Evolutionary conservation across 805 yeast species (phyloP), one percentile per base, ranked within the genome.

Genomic region (Saccharomycopsis lassenensis): DNA sequence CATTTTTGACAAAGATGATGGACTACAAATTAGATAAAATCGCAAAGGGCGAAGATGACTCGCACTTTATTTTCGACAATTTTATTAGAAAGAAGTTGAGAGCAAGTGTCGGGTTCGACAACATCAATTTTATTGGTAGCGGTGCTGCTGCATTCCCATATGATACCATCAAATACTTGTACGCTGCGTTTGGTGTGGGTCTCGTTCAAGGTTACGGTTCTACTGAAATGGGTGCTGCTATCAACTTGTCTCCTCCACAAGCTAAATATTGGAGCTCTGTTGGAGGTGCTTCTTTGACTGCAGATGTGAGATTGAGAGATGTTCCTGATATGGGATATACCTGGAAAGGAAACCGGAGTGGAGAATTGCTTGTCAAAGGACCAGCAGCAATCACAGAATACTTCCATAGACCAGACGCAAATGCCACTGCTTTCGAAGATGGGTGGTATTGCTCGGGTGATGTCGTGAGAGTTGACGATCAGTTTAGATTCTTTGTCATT

Each of bases 361-460:
- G 84, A 36, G 86, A 77, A 48, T 49, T 77, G 22, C 61, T 71
- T 48, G 48, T 77, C 27, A 59, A 83, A 32, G 85, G 86, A 4
- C 76, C 81, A 0, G 80, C 73, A 49, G 56, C 75, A 30, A 74
- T 77, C 52, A 37, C 48, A 8, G 66, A 63, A 11, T 77, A 77
- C 53, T 77, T 54, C 58, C 70, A 72, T 67, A 63, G 53, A 61
- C 57, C 65, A 46, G 74, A 56, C 39, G 80, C 77, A 20, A 67
- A 65, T 30, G 51, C 61, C 11, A 8, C 24, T 11, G 11, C 11
- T 7, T 7, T 8, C 11, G 11, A 11, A 7, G 68, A 62, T 17
- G 71, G 57, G 4, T 72, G 77, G 76, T 70, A 69, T 50, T 49
- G 55, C 27, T 70, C 78, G 3, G 78, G 78, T 21, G 78, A 72